Conservation (phyloP, 345 rosid genomes). For the Eucalyptus pauciflora region DNA sequence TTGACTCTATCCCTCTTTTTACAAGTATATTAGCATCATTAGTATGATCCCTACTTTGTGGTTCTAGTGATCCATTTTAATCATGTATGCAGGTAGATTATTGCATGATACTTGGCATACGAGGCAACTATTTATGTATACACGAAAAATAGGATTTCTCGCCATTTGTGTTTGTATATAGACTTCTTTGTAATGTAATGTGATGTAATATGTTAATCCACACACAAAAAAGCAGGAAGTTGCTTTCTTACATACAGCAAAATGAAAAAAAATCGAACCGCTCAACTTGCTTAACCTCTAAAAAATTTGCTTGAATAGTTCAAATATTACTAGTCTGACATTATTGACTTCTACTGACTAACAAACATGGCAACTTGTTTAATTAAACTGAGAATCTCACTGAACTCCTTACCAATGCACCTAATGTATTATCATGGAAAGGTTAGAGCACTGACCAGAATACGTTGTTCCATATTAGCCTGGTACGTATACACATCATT, state of each 20-base stretch:
- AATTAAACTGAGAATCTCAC: background rate
- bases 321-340: background rate
- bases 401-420: background rate
- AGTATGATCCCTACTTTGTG: background rate
- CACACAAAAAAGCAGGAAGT: background rate
- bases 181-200: background rate
- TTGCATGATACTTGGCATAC: background rate
- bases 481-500: background rate
- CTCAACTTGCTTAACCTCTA: background rate
- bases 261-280: background rate
- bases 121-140: background rate
- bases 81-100: background rate
- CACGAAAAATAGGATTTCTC: background rate
- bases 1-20: background rate
- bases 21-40: background rate
- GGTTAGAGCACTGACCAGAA: background rate
- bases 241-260: background rate
- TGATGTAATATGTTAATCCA: background rate
- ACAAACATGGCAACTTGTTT: background rate
- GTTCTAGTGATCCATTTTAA: background rate
- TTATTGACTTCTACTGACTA: background rate
- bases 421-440: background rate
- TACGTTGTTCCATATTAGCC: background rate
- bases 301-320: background rate
- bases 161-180: background rate